Percentiles rank a stretch among this genome's conserved stretches.
Conservation (phyloP, 1,284 basidiomycete genomes). For the Erythrobasidium hasegawianum region DNA sequence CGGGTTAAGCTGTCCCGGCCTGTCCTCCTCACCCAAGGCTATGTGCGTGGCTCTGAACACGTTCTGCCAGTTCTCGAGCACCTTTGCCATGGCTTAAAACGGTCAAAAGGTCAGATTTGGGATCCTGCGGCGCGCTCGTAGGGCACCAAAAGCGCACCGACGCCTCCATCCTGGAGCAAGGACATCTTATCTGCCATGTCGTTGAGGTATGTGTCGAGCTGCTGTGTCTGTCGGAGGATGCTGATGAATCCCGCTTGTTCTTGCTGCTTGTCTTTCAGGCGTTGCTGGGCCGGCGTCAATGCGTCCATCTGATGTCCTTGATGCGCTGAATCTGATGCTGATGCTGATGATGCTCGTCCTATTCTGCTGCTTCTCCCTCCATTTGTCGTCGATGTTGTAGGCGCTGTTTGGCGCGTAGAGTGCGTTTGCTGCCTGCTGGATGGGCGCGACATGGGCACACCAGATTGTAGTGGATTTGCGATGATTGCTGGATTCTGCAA, state of each 20-base stretch:
- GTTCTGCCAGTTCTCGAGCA: constrained; percentile 45
- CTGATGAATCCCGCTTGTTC: constrained; percentile 38
- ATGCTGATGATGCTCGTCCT: no score
- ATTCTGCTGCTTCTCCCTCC: no score
- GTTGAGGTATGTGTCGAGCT: constrained; percentile 32
- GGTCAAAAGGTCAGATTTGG: no score
- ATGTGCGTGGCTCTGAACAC: constrained; percentile 43
- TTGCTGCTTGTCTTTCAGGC: constrained; percentile 40
- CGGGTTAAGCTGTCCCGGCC: no score
- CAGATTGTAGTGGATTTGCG: no score
- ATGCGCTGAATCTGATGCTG: no score
- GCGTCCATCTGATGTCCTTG: not conserved
- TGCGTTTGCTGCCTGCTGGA: no score
- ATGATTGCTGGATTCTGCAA: no score
- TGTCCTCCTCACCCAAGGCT: constrained; percentile 41
- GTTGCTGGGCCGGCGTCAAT: constrained; percentile 30
- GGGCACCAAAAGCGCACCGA: constrained; percentile 35
- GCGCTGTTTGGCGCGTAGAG: no score
- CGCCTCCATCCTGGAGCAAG: constrained; percentile 38
- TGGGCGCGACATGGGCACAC: no score
- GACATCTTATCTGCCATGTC: constrained; percentile 35
- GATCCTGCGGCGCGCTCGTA: no score
- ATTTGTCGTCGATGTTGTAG: no score
- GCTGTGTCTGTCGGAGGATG: constrained; percentile 32
- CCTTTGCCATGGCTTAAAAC: constrained; percentile 40